Percentiles rank a stretch among this genome's conserved stretches.
Evolutionary conservation across 164 flowering plant species (phyloP).

Genomic region (Aristolochia californica): DNA sequence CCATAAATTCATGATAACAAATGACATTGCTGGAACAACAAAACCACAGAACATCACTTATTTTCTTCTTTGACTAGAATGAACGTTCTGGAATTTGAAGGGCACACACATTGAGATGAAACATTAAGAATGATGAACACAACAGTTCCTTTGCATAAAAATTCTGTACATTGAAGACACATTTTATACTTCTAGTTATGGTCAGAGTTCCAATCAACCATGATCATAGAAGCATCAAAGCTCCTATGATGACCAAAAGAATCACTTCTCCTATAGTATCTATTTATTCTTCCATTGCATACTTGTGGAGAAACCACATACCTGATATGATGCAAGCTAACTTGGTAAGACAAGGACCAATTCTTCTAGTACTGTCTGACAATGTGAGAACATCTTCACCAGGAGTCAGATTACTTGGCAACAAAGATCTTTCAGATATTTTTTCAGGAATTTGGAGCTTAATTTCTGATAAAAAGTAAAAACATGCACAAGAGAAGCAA

Average conservation of each 20-base stretch:
- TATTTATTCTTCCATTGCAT: no score
- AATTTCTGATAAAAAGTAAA: conserved; percentile 7
- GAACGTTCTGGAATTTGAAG: neutral
- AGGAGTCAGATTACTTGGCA: conserved; percentile 1
- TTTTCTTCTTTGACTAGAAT: neutral
- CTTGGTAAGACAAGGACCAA: conserved; percentile 6
- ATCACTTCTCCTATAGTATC: no score
- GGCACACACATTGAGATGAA: neutral
- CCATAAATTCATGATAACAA: neutral
- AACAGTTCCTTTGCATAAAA: neutral
- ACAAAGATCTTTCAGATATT: conserved; percentile 16
- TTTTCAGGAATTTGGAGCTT: conserved; percentile 10
- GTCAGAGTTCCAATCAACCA: no score
- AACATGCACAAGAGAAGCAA: neutral
- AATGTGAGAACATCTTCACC: conserved; percentile 8
- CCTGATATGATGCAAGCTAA: conserved; percentile 29
- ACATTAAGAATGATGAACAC: neutral
- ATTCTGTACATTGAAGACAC: no score
- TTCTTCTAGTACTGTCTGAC: conserved; percentile 4
- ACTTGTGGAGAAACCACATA: conserved; percentile 3
- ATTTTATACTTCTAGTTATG: no score
- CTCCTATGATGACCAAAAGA: no score
- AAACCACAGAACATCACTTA: neutral
- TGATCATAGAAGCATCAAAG: no score
- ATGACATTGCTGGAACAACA: neutral